Base-by-base conservation (phyloP, 768 basidiomycete genomes). In the Naganishia randhawae region DNA sequence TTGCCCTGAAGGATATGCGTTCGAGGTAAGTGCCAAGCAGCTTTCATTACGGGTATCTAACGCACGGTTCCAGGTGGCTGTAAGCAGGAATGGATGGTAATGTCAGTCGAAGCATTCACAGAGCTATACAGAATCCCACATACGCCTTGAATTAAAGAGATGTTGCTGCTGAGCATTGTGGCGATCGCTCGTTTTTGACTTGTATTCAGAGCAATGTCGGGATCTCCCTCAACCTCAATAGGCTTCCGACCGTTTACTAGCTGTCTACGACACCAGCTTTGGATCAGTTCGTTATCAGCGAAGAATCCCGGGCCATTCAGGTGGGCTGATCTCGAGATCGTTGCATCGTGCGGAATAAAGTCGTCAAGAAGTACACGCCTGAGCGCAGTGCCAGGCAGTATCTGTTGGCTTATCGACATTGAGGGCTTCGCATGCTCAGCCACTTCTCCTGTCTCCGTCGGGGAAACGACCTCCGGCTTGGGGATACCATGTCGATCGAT, bases 121-220 rank as follows among this genome's bases (percentile, higher is more conserved):
- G 54, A 65, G 31, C 13, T 22, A 51, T 65, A 54, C 54, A 63
- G n/a, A n/a, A n/a, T n/a, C n/a, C 2, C 3, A 82, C 88, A 72
- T 77, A 92, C 91, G 35, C 92, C 92, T 81, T 96, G 92, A 22
- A 96, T 85, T 31, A 96, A 82, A 75, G 89, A 89, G 32, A 91
- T 79, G 50, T 86, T 82, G 72, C 91, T 84, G 7, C 88, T 87
- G 52, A 96, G 83, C 90, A 95, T 93, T 80, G 87, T 84, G 6
- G 92, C 92, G 69, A 93, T 85, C 0, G 93, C 92, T 66, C 85
- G 82, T 61, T 85, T 84, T 77, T 96, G 93, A n/a, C 87, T 89
- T 6, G 77, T 71, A 76, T 95, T 95, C 71, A 96, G 75, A 0
- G 82, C 83, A 0, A 94, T 74, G 8, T 83, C 79, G 0, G 92